Evolutionary conservation across 495 filamentous ascomycete genomes (phyloP).

Genomic region (Neurospora sp.): DNA sequence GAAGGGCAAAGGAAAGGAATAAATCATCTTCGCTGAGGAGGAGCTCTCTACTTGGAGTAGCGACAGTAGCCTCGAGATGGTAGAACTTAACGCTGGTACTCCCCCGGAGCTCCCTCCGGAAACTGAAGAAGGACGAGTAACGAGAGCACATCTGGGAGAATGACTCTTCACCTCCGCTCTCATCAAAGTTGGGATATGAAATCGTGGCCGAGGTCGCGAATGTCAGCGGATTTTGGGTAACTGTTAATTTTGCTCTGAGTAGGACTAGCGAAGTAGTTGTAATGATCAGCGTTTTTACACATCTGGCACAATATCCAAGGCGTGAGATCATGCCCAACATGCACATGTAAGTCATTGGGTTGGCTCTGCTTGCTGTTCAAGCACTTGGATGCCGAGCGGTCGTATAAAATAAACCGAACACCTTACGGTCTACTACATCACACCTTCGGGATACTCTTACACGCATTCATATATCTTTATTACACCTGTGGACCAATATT

Average conservation of each 20-base stretch:
- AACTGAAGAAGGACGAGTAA: not conserved
- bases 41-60: not conserved
- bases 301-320: not conserved
- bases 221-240: not conserved
- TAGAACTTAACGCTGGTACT: not conserved
- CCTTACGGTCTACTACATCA: not conserved
- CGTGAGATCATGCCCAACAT: not conserved
- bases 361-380: not conserved
- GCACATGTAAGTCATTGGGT: not conserved
- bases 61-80: not conserved
- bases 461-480: not conserved
- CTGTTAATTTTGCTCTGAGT: not conserved
- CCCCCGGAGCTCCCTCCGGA: not conserved
- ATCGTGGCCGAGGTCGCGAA: not conserved
- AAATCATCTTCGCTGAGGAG: not conserved
- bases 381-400: not conserved
- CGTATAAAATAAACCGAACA: not conserved
- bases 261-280: not conserved
- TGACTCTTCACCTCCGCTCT: not conserved
- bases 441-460: not conserved
- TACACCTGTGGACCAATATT: not conserved
- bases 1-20: not conserved
- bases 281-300: not conserved
- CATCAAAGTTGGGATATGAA: not conserved
- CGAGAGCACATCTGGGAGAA: not conserved